These are phyloP conservation scores for Linum usitatissimum DNA, from an alignment of 345 rosid species.

Conservation along the genomic window DNA sequence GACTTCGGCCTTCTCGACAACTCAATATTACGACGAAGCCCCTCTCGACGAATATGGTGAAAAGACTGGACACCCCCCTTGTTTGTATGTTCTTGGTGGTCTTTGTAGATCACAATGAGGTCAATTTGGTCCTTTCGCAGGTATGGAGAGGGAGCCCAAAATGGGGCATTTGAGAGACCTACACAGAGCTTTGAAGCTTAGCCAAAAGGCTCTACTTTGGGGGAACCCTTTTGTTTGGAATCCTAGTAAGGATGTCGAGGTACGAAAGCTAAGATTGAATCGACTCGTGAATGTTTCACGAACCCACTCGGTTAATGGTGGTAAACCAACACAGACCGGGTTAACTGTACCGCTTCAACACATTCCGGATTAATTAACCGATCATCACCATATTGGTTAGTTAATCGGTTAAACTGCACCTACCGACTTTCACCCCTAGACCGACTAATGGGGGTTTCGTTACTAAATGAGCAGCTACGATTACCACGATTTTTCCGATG, in stretches of 20 bases:
- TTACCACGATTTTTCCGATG: background rate
- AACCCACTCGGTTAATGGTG: too few relatives aligned
- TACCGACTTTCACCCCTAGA: too few relatives aligned
- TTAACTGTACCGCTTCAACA: too few relatives aligned
- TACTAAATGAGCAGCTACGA: background rate
- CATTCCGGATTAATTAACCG: too few relatives aligned
- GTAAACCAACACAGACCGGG: too few relatives aligned
- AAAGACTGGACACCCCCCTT: background rate
- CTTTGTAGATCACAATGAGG: too few relatives aligned
- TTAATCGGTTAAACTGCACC: too few relatives aligned
- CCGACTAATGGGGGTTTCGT: too few relatives aligned
- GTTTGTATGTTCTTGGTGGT: too few relatives aligned
- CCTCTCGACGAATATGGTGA: background rate
- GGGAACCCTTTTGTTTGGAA: background rate
- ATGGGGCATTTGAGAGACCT: constrained; percentile 1
- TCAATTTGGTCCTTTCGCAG: background rate
- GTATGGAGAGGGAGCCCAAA: constrained; percentile 6
- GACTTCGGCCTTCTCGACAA: background rate
- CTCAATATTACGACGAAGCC: constrained; percentile 2
- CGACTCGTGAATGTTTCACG: too few relatives aligned
- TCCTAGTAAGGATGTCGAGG: background rate
- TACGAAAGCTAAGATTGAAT: background rate
- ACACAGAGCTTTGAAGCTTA: constrained; percentile 1
- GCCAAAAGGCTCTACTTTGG: constrained; percentile 3
- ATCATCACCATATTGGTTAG: too few relatives aligned